Conservation (phyloP, 2,329 filamentous ascomycete species). For the Tolypocladium sp. region DNA sequence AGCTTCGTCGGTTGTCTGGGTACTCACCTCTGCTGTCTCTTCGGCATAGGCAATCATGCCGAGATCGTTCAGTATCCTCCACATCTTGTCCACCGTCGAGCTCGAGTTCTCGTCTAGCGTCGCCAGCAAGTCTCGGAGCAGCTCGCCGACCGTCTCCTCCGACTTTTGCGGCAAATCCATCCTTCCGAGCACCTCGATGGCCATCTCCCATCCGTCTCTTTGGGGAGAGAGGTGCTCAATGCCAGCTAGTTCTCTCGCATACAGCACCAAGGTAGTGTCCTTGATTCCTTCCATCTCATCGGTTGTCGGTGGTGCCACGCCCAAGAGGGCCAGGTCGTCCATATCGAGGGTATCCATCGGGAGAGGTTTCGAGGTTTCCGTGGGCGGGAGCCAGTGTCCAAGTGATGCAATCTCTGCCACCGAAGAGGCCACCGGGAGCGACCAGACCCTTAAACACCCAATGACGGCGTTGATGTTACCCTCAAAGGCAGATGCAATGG, state of each 20-base stretch:
- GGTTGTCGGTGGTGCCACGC: slow-evolving; percentile 48
- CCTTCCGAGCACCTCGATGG: slow-evolving; percentile 72
- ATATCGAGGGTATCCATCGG: slow-evolving; percentile 63
- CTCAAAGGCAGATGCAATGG: slow-evolving; percentile 72
- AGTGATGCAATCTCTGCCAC: slow-evolving; percentile 78
- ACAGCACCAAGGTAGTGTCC: slow-evolving; percentile 69
- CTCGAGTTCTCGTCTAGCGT: slow-evolving; percentile 56
- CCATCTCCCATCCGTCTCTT: slow-evolving; percentile 80
- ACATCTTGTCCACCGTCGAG: slow-evolving; percentile 70
- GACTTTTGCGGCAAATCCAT: slow-evolving; percentile 66
- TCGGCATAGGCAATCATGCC: slow-evolving; percentile 72
- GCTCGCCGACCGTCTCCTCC: slow-evolving; percentile 62
- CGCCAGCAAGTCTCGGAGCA: slow-evolving; percentile 59
- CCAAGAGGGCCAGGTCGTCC: slow-evolving; percentile 78
- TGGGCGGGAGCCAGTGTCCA: slow-evolving; percentile 66
- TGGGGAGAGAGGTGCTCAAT: slow-evolving; percentile 37
- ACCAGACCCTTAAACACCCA: slow-evolving; percentile 68
- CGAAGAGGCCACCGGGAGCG: slow-evolving; percentile 66
- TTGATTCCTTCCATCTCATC: slow-evolving; percentile 59
- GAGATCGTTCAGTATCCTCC: slow-evolving; percentile 66
- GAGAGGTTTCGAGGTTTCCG: slow-evolving; percentile 31
- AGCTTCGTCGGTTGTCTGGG: background rate
- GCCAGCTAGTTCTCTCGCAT: slow-evolving; percentile 59
- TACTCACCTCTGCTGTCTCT: slow-evolving; percentile 69
- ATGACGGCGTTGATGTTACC: slow-evolving; percentile 71